Evolutionary conservation across 148 eudicot species (phyloP).

Genomic region (Nepenthes mirabilis): DNA sequence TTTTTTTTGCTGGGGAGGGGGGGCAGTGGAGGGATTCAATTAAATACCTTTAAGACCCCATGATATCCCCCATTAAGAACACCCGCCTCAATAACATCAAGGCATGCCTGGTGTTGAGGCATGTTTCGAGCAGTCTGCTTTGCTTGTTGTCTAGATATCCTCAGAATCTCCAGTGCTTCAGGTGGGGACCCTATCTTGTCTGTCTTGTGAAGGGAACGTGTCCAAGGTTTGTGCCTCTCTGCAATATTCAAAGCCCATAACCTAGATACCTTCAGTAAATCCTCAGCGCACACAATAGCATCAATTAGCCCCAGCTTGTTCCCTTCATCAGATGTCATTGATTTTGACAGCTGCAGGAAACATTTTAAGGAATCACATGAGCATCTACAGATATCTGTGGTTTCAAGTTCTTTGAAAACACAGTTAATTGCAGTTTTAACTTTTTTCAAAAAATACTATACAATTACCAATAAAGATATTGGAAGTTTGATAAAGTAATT

Average conservation of each 20-base stretch:
- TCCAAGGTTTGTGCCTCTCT: constrained; percentile 62
- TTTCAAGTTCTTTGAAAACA: not conserved
- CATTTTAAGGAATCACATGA: not conserved
- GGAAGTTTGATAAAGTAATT: too few relatives aligned
- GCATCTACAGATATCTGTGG: not conserved
- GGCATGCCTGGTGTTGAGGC: constrained; percentile 88
- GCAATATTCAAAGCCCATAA: constrained; percentile 85
- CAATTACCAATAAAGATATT: not conserved
- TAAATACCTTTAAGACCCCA: constrained; percentile 65
- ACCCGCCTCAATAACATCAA: constrained; percentile 84
- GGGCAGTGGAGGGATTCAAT: not conserved
- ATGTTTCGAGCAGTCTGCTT: constrained; percentile 57
- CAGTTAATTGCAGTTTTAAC: not conserved
- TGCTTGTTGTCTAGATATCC: constrained; percentile 63
- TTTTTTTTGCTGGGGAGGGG: not conserved
- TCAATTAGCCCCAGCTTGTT: constrained; percentile 73
- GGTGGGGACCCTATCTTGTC: constrained; percentile 71
- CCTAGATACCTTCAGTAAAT: constrained; percentile 57
- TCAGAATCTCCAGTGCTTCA: constrained; percentile 48
- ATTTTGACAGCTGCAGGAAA: constrained; percentile 48
- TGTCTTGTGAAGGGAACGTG: constrained; percentile 64
- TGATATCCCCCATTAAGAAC: constrained; percentile 71
- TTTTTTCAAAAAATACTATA: not conserved
- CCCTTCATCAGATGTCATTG: constrained; percentile 82
- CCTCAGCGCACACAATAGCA: constrained; percentile 60